Base-by-base conservation (phyloP, 164 flowering plant species). In the Platanus orientalis region DNA sequence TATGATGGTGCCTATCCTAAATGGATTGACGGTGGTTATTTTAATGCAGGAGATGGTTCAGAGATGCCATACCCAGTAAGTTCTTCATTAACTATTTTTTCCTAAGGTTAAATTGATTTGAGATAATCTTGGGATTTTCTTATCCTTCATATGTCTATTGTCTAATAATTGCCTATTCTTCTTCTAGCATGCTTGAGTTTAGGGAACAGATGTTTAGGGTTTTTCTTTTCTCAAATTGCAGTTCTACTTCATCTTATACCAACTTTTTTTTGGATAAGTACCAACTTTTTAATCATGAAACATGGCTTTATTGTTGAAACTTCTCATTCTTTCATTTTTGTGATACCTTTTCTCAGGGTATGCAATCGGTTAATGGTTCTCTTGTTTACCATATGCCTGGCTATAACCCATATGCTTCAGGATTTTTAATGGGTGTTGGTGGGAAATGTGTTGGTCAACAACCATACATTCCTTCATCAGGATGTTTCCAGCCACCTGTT, bases 371-470 rank as follows among this genome's bases (percentile, higher is more conserved):
- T 39, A 70, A 71, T 69, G 74, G 72, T 19, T 71, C 77, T 49
- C 13, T 73, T 54, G 58, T 62, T 27, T 77, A 81, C 62, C 72
- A 74, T 48, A 25, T 70, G 54, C 76, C 80, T 54, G 82, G 77
- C 49, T 79, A 79, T 70, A 59, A 68, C 21, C 73, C 81, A 49
- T 81, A 68, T 67, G 63, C 68, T 29, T 25, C 71, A 13, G 81
- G 80, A 51, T 58, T 60, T 55, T 47, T 69, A 47, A 53, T 73
- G 69, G 79, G 77, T 62, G 71, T 69, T 63, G 80, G 75, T 69
- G 77, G 73, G 52, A 80, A 74, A 66, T 54, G 54, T 70, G 66
- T 71, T 65, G 69, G 62, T 53, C 80, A 70, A 59, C 76, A 74
- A 47, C 75, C 71, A 19, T 74, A 75, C 58, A 64, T 49, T 69